Evolutionary conservation across 2,329 filamentous ascomycete genomes (phyloP).

Genomic region (Amauroascus verrucosus): DNA sequence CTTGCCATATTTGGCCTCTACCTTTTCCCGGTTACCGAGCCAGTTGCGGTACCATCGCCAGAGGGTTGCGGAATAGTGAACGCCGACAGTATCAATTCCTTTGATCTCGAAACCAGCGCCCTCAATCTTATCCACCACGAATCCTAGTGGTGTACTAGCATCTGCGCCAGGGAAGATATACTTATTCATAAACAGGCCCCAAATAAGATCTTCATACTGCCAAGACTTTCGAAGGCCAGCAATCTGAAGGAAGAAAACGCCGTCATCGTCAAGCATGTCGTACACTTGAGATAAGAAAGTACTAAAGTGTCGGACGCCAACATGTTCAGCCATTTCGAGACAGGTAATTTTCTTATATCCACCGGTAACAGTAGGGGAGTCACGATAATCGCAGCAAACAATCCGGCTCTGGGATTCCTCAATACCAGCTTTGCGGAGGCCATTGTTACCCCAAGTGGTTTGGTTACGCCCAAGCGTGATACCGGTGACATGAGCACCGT

Average conservation of each 20-base stretch:
- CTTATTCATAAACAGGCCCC: conserved; percentile 99
- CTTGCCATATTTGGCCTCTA: conserved; percentile 87
- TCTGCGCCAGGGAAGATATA: conserved; percentile 97
- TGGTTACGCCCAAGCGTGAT: conserved; percentile 93
- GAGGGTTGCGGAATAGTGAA: conserved; percentile 92
- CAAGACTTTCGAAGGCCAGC: conserved; percentile 86
- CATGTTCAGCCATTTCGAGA: conserved; percentile 97
- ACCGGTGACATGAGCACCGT: conserved; percentile 74
- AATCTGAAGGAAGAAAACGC: conserved; percentile 91
- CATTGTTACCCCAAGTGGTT: conserved; percentile 91
- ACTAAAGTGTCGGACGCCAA: conserved; percentile 80
- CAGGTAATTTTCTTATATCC: conserved; percentile 92
- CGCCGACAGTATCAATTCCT: conserved; percentile 81
- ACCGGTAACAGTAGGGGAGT: conserved; percentile 68
- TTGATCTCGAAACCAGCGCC: conserved; percentile 84
- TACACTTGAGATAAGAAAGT: conserved; percentile 76
- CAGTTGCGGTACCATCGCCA: conserved; percentile 99
- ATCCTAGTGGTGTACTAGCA: conserved; percentile 84
- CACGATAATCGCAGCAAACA: conserved; percentile 94
- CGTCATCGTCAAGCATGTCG: conserved; percentile 94
- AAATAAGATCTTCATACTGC: conserved; percentile 97
- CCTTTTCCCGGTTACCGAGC: conserved; percentile 86
- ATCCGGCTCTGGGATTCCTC: conserved; percentile 82
- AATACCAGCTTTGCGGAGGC: conserved; percentile 70
- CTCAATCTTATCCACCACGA: conserved; percentile 75